Base-by-base conservation (phyloP, 2,329 filamentous ascomycete genomes). In the Colletotrichum spaethianum region DNA sequence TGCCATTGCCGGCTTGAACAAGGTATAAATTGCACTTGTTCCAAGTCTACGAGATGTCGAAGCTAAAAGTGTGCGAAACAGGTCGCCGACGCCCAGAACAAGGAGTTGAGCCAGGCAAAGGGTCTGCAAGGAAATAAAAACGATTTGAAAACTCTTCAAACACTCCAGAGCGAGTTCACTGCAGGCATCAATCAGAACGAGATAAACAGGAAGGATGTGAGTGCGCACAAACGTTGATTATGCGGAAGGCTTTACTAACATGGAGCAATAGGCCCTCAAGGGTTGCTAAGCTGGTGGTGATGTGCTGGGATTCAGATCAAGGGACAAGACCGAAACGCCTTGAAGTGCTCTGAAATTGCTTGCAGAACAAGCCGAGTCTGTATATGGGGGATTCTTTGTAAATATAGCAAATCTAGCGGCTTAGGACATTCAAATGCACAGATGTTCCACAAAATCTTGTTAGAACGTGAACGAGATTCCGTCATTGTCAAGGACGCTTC, bases 171-270 rank as follows among this genome's bases (percentile, higher is more conserved):
- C 60, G 74, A 73, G 23, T 76, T 76, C n/a, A n/a, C 46, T 4
- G 72, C 66, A 7, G 75, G 75, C 1, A 76, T 75, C 18, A 36
- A 67, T 40, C 73, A 75, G 73, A 76, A 76, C 42, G 48, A 70
- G 9, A 46, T 63, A 44, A 72, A 72, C 44, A 72, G 33, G 57
- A 12, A 20, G 12, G 52, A 55, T 40, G 69, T 67, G 26, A 61
- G 67, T 55, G 14, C 9, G 12, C 12, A 14, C 0, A 18, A 26
- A 0, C n/a, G 4, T 5, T 0, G 1, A n/a, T 23, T 2, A 18
- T n/a, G n/a, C 2, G 2, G 1, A 9, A 18, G 20, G 6, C 6
- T 9, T 18, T 3, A 18, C 67, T 70, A 28, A 70, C 44, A 12
- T 11, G n/a, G n/a, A 16, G 14, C 1, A 36, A 18, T 20, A 44